Evolutionary conservation across 257 asterid species (phyloP), one percentile per base, ranked within the genome.

Genomic region (Jasminum sambac): DNA sequence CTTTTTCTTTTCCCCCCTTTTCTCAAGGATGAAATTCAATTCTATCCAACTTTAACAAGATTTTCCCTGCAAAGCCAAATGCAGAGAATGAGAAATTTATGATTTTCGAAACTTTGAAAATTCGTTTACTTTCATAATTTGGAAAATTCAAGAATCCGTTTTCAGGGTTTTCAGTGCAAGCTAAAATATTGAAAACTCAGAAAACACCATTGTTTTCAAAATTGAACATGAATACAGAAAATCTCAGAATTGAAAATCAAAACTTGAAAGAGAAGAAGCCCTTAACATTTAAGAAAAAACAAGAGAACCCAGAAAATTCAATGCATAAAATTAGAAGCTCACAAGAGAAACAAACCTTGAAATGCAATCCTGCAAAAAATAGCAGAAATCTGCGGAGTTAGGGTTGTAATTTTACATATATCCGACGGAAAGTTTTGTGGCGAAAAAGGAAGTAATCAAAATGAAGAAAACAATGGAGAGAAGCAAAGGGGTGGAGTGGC

Each of bases 401-500:
- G 25, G 66, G 50, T 64, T 55, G 63, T 72, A 72, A 46, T 50
- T 8, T 5, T 50, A 50, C 5, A 50, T 8, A 17, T 19, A 50
- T n/a, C 19, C 2, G 11, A 50, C 24, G 26, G 30, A 55, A 55
- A 10, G 16, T 55, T 55, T 19, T 2, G 0, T 21, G 26, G 14
- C 17, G 61, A 52, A 52, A 52, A 52, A 52, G 8, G 61, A 52
- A 52, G 61, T 25, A 8, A 17, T 55, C 23, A 55, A 13, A 34
- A 70, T 73, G 59, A 26, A 9, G 70, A 65, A 57, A 82, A 59
- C 79, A 76, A 70, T 30, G 70, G 78, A 42, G 26, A 69, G 78
- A 83, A 83, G 90, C 83, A 81, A 85, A 37, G 81, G 77, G 73
- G 78, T 78, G 72, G 92, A 85, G 96, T 87, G 82, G 77, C 43